phyloP scores from a whole-genome alignment of 2,329 filamentous ascomycete species.

The Verticillium nubilum region DNA sequence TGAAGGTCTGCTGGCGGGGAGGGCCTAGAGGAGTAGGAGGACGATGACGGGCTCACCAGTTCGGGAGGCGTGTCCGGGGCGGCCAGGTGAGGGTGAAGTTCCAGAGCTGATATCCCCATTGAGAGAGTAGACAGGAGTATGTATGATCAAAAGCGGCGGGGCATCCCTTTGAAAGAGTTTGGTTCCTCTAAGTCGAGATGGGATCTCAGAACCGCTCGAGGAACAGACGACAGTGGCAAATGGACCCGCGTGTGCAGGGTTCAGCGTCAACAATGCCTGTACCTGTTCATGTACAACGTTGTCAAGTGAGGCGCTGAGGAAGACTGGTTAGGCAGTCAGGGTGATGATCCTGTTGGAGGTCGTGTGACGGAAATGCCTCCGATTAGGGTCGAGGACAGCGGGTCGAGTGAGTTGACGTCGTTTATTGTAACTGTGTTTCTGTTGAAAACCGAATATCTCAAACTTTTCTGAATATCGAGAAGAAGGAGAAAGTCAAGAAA shows the following conservation, averaged over 20 bases:
- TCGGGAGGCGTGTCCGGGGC: slow-evolving; percentile 50
- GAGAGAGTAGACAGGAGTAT: slow-evolving; percentile 23
- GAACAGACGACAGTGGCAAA: background rate
- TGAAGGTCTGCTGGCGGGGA: slow-evolving; percentile 34
- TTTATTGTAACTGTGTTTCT: too few species aligned
- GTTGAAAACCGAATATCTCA: too few species aligned
- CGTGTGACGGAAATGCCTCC: background rate
- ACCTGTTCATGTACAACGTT: background rate
- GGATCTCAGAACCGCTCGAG: background rate
- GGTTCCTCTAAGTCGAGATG: background rate
- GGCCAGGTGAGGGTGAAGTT: slow-evolving; percentile 44
- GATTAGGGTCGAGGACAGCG: background rate
- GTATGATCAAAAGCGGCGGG: background rate
- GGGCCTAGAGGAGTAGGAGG: slow-evolving; percentile 39
- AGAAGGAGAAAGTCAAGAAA: background rate
- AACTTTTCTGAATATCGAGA: background rate
- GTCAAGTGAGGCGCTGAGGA: background rate
- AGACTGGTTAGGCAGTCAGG: background rate
- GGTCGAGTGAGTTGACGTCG: background rate
- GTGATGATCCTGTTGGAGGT: background rate
- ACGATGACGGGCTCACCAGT: slow-evolving; percentile 45
- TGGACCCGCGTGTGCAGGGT: background rate
- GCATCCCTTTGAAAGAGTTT: background rate
- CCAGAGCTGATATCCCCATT: slow-evolving; percentile 51
- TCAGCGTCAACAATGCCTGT: background rate